Evolutionary conservation across 1,139 yeast species (phyloP), one percentile per base, ranked within the genome.

Genomic region (Lodderomyces beijingensis): DNA sequence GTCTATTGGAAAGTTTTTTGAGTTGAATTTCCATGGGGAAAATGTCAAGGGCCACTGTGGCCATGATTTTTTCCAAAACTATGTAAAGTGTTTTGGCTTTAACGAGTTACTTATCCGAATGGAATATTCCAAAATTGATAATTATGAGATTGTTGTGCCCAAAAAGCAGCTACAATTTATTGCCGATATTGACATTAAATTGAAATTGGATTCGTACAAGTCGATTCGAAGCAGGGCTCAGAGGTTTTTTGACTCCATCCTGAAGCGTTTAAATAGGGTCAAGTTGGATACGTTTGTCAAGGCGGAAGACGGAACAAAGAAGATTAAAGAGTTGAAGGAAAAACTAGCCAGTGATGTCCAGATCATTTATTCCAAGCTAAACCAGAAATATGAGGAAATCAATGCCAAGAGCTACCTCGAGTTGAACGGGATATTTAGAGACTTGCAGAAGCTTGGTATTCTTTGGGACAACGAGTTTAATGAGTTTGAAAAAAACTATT

Each of bases 1-100:
- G 43, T 89, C 97, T 0, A 79, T 93, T 53, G 98, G 98, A 0
- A 93, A 91, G 51, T 93, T 85, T 50, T 65, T 93, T 28, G 97
- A 93, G 57, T 61, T 89, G 17, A 68, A 83, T 25, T 89, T 88
- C 51, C 88, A 94, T 83, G 87, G 94, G 32, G 56, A 62, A 20
- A 57, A 62, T 36, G 64, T 68, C 53, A 37, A 36, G 28, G 42
- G 53, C 29, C 51, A 47, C 15, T 93, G 98, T 54, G 56, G 66
- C 1, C 96, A 91, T 54, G 86, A 86, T 48, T 79, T 82, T 38
- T 83, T 86, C 45, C 74, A 79, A 32, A 85, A 81, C 41, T 95
- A 88, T 52, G 76, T 83, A 12, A 74, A 91, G 42, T 88, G 82
- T 50, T 91, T 91, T 57, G 89, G 95, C 3, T 77, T 78, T 49